phyloP scores from a whole-genome alignment of 192 early-diverging fungal genomes.

The Coemansia sp. region DNA sequence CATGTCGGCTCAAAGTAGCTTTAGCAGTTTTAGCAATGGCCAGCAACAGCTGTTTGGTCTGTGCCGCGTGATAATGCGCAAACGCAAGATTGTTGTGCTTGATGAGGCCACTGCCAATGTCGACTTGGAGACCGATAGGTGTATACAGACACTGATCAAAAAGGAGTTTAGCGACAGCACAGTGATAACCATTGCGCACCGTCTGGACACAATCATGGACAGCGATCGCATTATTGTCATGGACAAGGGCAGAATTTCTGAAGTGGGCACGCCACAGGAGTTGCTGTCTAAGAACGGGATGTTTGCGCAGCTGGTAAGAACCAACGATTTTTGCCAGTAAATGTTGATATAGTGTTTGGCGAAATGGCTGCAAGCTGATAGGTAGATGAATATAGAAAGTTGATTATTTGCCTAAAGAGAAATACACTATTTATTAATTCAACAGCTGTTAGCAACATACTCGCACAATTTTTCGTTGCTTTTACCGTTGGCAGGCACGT shows the following conservation, averaged over 20 bases:
- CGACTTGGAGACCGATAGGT: conserved; percentile 40
- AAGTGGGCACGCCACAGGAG: conserved; percentile 55
- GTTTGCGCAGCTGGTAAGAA: conserved; percentile 3
- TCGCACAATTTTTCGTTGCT: no score
- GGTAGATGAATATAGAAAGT: no score
- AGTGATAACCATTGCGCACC: conserved; percentile 65
- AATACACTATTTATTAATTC: no score
- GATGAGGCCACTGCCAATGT: conserved; percentile 30
- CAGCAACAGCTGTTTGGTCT: conserved; percentile 66
- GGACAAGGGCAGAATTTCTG: conserved; percentile 58
- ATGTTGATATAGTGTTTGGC: no score
- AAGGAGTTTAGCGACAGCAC: conserved; percentile 41
- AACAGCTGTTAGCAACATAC: no score
- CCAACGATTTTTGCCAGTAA: neutral
- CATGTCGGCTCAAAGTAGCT: neutral
- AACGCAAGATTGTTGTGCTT: conserved; percentile 29
- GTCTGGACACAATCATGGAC: conserved; percentile 63
- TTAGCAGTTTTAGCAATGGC: conserved; percentile 21
- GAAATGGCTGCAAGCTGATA: no score
- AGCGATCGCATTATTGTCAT: conserved; percentile 69
- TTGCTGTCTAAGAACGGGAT: conserved; percentile 46
- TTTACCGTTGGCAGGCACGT: no score
- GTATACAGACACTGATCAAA: conserved; percentile 36
- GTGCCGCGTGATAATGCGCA: conserved; percentile 56
- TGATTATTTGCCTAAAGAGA: no score